A percentile compares a stretch with the other conserved stretches of the same genome.
Evolutionary conservation across 345 rosid genomes (phyloP).

Genomic region (Melaleuca alternifolia): DNA sequence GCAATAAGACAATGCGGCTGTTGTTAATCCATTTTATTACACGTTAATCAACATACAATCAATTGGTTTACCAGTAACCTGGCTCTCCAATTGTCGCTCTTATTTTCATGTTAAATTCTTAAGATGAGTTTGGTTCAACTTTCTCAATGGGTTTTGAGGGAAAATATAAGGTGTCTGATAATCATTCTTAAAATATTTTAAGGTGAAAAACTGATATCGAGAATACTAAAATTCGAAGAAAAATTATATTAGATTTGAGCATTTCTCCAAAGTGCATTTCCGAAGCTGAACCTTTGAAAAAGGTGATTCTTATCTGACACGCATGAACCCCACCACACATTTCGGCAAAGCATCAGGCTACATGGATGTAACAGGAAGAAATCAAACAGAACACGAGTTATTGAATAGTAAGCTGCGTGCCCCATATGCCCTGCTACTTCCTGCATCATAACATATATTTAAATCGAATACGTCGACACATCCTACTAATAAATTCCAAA

Average conservation of each 20-base stretch:
- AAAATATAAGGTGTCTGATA: no score
- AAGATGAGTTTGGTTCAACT: no score
- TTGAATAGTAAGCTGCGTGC: constrained; percentile 5
- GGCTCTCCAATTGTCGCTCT: background rate
- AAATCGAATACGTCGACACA: background rate
- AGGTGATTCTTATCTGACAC: background rate
- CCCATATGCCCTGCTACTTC: background rate
- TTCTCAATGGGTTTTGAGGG: no score
- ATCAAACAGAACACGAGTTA: background rate
- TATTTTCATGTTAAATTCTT: background rate
- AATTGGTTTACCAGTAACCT: background rate
- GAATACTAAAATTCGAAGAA: no score
- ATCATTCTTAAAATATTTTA: no score
- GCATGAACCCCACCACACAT: background rate
- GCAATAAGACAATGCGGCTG: background rate
- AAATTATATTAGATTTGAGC: no score
- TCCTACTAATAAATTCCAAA: background rate
- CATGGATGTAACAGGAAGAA: background rate
- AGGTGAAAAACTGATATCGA: no score
- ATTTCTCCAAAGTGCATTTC: background rate
- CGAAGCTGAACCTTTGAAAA: background rate
- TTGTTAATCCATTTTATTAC: background rate
- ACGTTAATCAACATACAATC: background rate
- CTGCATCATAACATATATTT: background rate
- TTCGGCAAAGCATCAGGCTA: background rate